phyloP scores from a whole-genome alignment of 345 rosid species.

The Gossypium sturtianum region DNA sequence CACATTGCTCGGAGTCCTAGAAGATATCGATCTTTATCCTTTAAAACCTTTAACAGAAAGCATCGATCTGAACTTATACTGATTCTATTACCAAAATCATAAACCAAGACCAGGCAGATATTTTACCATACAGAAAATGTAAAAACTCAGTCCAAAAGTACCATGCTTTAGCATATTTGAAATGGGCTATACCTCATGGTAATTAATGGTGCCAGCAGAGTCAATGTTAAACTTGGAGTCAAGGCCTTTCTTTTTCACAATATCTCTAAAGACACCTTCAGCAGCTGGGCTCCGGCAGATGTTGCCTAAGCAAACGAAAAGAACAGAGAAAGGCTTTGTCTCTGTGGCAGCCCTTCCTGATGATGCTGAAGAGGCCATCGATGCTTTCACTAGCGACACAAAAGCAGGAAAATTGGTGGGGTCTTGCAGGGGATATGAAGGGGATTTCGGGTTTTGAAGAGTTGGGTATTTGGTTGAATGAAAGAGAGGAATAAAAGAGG shows the following conservation, averaged over 20 bases:
- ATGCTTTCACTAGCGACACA: conserved; percentile 25
- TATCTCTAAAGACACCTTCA: conserved; percentile 80
- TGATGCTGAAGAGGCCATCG: conserved; percentile 49
- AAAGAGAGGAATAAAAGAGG: conserved; percentile 15
- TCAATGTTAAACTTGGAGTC: conserved; percentile 70
- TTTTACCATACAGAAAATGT: neutral
- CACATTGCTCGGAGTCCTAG: neutral
- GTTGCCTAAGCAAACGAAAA: conserved; percentile 88
- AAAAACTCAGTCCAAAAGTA: neutral
- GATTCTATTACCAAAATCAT: neutral
- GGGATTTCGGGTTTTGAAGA: conserved; percentile 14
- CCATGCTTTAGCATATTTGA: neutral
- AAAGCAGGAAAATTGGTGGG: conserved; percentile 18
- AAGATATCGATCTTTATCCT: neutral
- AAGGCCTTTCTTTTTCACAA: conserved; percentile 67
- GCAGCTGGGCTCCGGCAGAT: conserved; percentile 97
- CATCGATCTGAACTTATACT: neutral
- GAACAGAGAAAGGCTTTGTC: conserved; percentile 70
- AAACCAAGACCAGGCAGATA: neutral
- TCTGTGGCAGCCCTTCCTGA: conserved; percentile 21
- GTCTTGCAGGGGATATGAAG: conserved; percentile 6
- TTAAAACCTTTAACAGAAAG: neutral
- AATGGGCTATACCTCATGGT: conserved; percentile 58
- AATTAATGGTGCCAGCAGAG: conserved; percentile 87
- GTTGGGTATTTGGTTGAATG: conserved; percentile 17